Conservation (phyloP, 2,329 filamentous ascomycete species). For the Colletotrichum scovillei region DNA sequence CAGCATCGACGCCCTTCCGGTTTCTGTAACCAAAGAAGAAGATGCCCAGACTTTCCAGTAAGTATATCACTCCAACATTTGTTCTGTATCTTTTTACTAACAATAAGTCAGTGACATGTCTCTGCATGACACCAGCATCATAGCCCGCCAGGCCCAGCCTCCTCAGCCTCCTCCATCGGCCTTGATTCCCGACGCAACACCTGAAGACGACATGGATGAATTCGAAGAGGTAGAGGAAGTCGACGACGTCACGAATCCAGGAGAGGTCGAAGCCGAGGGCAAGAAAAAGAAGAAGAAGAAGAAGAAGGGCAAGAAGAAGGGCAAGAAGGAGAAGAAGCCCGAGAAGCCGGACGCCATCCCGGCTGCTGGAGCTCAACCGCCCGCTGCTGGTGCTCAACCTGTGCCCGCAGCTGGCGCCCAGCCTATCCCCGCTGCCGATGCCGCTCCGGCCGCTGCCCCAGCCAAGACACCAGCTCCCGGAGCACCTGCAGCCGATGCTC, state of each 20-base stretch:
- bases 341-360: conserved; percentile 15
- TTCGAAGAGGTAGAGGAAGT: conserved; percentile 11
- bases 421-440: not conserved
- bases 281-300: conserved; percentile 35
- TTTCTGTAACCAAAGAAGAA: conserved; percentile 20
- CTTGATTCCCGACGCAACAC: not conserved
- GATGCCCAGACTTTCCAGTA: conserved; percentile 13
- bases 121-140: not conserved
- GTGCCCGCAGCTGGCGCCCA: not conserved
- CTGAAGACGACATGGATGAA: conserved; percentile 11
- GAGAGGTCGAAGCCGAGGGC: conserved; percentile 13
- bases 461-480: not conserved
- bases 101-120: conserved; percentile 2
- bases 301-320: conserved; percentile 34
- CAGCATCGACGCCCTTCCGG: conserved; percentile 33
- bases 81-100: not conserved
- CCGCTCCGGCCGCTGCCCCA: not conserved
- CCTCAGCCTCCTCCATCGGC: conserved; percentile 7
- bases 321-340: conserved; percentile 33
- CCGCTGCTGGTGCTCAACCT: not conserved
- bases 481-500: not conserved
- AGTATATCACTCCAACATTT: not conserved
- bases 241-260: not conserved
- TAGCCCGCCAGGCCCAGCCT: conserved; percentile 6
- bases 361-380: not conserved